Evolutionary conservation across 2,329 filamentous ascomycete species (phyloP).

Genomic region (Penicillium freii): DNA sequence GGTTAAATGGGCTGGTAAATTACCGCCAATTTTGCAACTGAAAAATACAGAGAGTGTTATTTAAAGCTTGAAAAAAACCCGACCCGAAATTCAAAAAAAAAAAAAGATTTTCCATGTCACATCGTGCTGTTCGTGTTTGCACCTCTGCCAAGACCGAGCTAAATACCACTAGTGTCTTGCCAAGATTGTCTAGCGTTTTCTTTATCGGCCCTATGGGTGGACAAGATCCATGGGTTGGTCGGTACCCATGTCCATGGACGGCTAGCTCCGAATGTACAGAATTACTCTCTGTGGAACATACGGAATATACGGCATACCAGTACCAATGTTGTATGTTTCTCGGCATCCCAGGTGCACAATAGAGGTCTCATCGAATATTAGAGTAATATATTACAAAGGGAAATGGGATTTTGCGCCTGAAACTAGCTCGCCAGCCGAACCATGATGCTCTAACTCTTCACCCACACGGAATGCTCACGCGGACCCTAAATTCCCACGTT

Average conservation of each 20-base stretch:
- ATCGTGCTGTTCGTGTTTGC: background rate
- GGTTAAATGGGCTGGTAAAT: background rate
- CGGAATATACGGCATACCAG: no score
- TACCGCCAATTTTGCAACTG: constrained; percentile 1
- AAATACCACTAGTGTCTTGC: constrained; percentile 1
- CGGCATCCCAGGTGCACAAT: background rate
- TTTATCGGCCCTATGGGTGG: constrained; percentile 11
- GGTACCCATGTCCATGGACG: background rate
- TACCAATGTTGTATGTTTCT: background rate
- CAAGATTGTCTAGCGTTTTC: constrained; percentile 1
- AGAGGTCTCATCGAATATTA: background rate
- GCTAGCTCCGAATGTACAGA: background rate
- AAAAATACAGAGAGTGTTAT: background rate
- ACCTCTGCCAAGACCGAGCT: background rate
- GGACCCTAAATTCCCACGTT: background rate
- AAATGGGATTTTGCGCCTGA: constrained; percentile 4
- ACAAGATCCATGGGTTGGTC: background rate
- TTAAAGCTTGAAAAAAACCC: background rate
- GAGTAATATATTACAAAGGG: background rate
- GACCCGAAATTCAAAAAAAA: background rate
- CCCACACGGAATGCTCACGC: background rate
- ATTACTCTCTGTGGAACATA: background rate
- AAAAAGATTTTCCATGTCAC: background rate
- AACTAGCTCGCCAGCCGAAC: constrained; percentile 4
- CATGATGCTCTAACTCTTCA: background rate